These are phyloP conservation scores for Russula brevipes DNA, from an alignment of 768 basidiomycete genomes.

Conservation along the genomic window DNA sequence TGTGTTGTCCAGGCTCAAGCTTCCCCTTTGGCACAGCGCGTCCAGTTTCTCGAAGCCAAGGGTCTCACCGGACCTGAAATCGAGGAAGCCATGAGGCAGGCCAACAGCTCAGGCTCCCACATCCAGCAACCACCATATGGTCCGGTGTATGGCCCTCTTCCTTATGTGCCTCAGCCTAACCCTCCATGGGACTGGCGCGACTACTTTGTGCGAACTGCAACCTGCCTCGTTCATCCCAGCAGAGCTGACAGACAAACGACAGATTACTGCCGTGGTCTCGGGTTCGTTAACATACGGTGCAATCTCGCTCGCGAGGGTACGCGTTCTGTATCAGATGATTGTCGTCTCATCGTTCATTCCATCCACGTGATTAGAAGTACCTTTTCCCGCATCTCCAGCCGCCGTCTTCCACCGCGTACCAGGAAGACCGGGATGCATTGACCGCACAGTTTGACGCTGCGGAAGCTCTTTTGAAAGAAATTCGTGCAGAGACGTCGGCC, in stretches of 20 bases:
- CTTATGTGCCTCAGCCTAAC: conserved; percentile 39
- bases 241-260: not conserved
- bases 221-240: conserved; percentile 20
- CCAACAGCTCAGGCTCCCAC: conserved; percentile 29
- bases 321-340: conserved; percentile 21
- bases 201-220: conserved; percentile 70
- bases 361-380: conserved; percentile 61
- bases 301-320: conserved; percentile 69
- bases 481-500: conserved; percentile 69
- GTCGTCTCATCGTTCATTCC: not conserved
- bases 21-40: conserved; percentile 74
- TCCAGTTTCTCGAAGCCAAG: conserved; percentile 95
- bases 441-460: conserved; percentile 88
- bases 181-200: conserved; percentile 92
- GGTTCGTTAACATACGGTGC: conserved; percentile 81
- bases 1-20: conserved; percentile 53
- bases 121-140: conserved; percentile 33
- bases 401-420: conserved; percentile 82
- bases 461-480: conserved; percentile 72
- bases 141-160: conserved; percentile 43
- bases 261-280: conserved; percentile 93
- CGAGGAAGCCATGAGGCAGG: conserved; percentile 72
- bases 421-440: conserved; percentile 78
- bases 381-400: conserved; percentile 87
- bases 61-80: conserved; percentile 82